A percentile compares a stretch with the other conserved stretches of the same genome.
Evolutionary conservation across 2,329 filamentous ascomycete genomes (phyloP).

Genomic region (Chrysoporthe deuterocubensis): DNA sequence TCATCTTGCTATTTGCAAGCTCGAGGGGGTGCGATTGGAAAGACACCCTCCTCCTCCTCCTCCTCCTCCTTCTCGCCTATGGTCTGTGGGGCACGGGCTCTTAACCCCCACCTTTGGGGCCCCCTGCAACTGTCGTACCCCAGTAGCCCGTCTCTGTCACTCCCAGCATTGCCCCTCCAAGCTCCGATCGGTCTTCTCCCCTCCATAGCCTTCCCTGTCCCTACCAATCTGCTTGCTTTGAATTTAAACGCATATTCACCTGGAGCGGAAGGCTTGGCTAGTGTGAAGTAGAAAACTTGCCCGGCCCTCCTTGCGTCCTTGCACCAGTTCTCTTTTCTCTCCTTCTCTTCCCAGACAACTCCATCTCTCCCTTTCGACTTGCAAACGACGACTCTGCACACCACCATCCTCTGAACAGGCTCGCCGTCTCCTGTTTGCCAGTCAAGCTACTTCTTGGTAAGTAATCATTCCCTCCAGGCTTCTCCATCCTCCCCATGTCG

Average conservation of each 20-base stretch:
- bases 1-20: background rate
- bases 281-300: constrained; percentile 8
- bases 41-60: background rate
- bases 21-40: background rate
- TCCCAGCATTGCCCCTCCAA: constrained; percentile 20
- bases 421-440: background rate
- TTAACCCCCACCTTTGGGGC: constrained; percentile 6
- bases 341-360: constrained; percentile 12
- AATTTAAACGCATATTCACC: constrained; percentile 19
- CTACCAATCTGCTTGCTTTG: constrained; percentile 12
- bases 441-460: constrained; percentile 18
- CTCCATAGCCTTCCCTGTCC: constrained; percentile 4
- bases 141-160: background rate
- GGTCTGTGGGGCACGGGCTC: constrained; percentile 11
- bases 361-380: constrained; percentile 17
- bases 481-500: constrained; percentile 9
- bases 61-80: constrained; percentile 9
- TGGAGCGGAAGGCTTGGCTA: constrained; percentile 25
- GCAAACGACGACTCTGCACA: constrained; percentile 7
- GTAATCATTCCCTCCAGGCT: constrained; percentile 13
- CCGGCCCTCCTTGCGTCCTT: constrained; percentile 6
- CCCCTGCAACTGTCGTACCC: constrained; percentile 1
- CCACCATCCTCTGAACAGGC: constrained; percentile 1
- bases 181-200: constrained; percentile 19
- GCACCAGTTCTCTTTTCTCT: constrained; percentile 8